phyloP scores from a whole-genome alignment of 306 rosid genomes.

The Begonia fuchsioides region DNA sequence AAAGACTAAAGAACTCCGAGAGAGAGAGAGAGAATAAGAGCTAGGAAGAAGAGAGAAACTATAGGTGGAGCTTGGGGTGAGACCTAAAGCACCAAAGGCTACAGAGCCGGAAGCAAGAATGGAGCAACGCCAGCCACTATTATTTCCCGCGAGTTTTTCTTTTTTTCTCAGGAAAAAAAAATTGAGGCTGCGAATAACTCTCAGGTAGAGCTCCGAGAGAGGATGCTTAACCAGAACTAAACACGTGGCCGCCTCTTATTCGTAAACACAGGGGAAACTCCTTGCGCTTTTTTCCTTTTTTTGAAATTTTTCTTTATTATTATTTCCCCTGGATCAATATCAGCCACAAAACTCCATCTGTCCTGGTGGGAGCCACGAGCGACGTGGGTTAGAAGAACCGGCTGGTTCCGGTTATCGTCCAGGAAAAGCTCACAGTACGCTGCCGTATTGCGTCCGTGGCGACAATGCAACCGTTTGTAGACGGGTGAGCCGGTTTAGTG shows the following conservation, averaged over 20 bases:
- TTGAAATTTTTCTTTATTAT: conserved; percentile 3
- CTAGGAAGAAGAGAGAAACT: background rate
- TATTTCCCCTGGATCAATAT: conserved; percentile 16
- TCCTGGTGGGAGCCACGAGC: conserved; percentile 27
- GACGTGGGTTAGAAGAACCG: conserved; percentile 14
- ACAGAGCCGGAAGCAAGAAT: conserved; percentile 15
- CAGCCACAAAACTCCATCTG: conserved; percentile 74
- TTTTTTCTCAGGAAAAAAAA: background rate
- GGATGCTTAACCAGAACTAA: conserved; percentile 3
- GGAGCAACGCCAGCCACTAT: conserved; percentile 92
- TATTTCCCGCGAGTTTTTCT: conserved; percentile 30
- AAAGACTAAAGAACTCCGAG: background rate
- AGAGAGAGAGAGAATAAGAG: background rate
- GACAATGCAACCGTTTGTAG: conserved; percentile 2
- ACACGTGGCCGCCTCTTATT: conserved; percentile 34
- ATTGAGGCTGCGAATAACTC: conserved; percentile 35
- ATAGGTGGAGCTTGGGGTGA: background rate
- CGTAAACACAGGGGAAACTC: conserved; percentile 16
- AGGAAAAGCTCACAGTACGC: background rate
- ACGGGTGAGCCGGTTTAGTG: too few species aligned
- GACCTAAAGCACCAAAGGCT: conserved; percentile 16
- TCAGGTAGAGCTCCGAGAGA: conserved; percentile 6
- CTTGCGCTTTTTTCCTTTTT: conserved; percentile 33
- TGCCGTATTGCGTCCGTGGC: conserved; percentile 4
- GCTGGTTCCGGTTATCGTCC: conserved; percentile 13